Base-by-base conservation (phyloP, 352 stramenopile species). In the Stephanocyclus meneghinianus region DNA sequence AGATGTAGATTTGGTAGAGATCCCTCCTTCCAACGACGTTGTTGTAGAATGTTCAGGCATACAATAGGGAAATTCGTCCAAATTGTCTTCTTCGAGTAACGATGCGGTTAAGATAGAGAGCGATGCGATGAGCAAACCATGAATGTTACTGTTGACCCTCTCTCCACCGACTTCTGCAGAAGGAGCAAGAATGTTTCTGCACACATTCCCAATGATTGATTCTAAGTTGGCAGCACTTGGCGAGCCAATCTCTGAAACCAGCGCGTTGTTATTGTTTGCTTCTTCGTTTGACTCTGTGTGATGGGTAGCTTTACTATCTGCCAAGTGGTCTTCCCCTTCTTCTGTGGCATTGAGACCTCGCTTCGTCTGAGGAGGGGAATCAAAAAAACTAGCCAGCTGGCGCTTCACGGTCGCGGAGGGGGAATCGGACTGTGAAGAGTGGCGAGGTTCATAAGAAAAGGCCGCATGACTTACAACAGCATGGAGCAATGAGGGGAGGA, bases 91-190 rank as follows among this genome's bases (percentile, higher is more conserved):
- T 13, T 67, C 69, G 10, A 78, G 40, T 37, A 87, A 57, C 45
- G 67, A 73, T 15, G 18, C 44, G 11, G 80, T 83, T 30, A 91
- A 65, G 0, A 91, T 51, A 2, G 83, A 89, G 29, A 92, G 59
- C 3, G 80, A 71, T 15, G 87, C 76, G 69, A 91, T 87, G 1
- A 92, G 71, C 8, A 90, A 32, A 11, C 80, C 80, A 44, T 81
- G 71, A 50, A 80, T 53, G 35, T 56, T 71, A 44, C 35, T 32
- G 44, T 80, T 83, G 8, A 26, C 21, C 9, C 56, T 18, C 5
- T 26, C 18, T 9, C 18, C 50, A 30, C 50, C 8, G 8, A 0
- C 26, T 59, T 1, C 15, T 32, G 15, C 26, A 26, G 50, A 59
- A 32, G 21, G 21, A 26, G n/a, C 40, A 21, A 74, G 45, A n/a